These are phyloP conservation scores for Hypoxylon perforatum DNA, from an alignment of 495 filamentous ascomycete species.

Conservation along the genomic window DNA sequence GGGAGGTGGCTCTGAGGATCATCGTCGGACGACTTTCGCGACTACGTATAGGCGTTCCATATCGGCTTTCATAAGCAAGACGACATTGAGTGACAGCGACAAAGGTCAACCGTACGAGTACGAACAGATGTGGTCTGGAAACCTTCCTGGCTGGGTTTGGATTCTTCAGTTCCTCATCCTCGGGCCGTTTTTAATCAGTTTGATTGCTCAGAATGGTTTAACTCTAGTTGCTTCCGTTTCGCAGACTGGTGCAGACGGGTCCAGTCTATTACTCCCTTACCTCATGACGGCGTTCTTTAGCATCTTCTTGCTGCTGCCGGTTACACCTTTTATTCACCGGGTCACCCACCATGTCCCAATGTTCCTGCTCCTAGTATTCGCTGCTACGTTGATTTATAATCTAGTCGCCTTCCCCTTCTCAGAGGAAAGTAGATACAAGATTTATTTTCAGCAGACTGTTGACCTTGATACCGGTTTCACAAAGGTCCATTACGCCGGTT, in stretches of 20 bases:
- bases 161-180: conserved; percentile 83
- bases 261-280: conserved; percentile 73
- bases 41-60: conserved; percentile 66
- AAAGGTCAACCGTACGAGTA: conserved; percentile 67
- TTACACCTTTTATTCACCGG: conserved; percentile 87
- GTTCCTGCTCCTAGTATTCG: conserved; percentile 77
- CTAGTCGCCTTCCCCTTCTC: conserved; percentile 91
- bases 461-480: conserved; percentile 79
- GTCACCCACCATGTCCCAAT: conserved; percentile 84
- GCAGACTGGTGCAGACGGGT: conserved; percentile 86
- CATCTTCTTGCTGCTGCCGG: conserved; percentile 78
- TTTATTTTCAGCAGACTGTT: conserved; percentile 85
- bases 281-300: conserved; percentile 73
- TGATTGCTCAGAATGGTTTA: conserved; percentile 79
- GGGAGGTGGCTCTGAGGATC: conserved; percentile 57
- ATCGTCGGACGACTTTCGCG: conserved; percentile 76
- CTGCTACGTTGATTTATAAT: conserved; percentile 86
- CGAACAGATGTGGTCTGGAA: conserved; percentile 87
- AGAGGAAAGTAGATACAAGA: conserved; percentile 77
- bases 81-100: conserved; percentile 39
- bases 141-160: conserved; percentile 86
- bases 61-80: conserved; percentile 51
- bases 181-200: conserved; percentile 77
- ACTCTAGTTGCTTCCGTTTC: conserved; percentile 75
- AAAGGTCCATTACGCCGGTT: conserved; percentile 73